Base-by-base conservation (phyloP, 495 filamentous ascomycete genomes). In the Penicillium maclennaniae region DNA sequence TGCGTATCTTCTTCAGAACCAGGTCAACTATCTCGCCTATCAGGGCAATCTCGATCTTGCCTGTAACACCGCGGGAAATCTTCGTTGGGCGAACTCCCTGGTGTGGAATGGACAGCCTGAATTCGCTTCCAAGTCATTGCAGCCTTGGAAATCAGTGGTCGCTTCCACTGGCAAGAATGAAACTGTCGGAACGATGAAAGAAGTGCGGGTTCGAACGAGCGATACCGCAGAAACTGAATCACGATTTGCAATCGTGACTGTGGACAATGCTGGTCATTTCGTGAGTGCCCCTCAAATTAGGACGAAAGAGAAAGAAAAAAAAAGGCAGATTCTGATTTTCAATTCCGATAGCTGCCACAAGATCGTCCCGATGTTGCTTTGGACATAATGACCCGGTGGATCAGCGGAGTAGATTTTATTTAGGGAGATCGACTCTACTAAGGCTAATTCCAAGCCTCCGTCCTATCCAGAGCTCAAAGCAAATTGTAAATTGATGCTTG, bases 31-130 rank as follows among this genome's bases (percentile, higher is more conserved):
- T 36, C 50, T 78, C n/a, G 68, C 69, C 16, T 78, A 78, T 48
- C 71, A 76, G 56, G 73, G 75, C 0, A 78, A 76, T 46, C 61
- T 78, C 2, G 75, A 78, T 51, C 54, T 78, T 14, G 66, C 64
- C 2, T 78, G 75, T 43, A 78, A 78, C 45, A 76, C 75, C 2
- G 73, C 73, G 3, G 75, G 75, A 25, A 72, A 67, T 45, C 49
- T 69, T 0, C 59, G 68, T 0, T 76, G 74, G 74, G 63, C 71
- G 6, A 60, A 65, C 40, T 66, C 60, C 36, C 56, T 78, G 44
- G 20, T 47, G 8, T 78, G 74, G 74, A 75, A 73, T 27, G 74
- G 74, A 14, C 73, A 78, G 52, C 52, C 63, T 21, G 69, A 69
- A 40, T 78, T 78, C 59, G 49, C 62, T 0, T 64, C 73, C 2